phyloP scores from a whole-genome alignment of 2,329 filamentous ascomycete species.

The Colletotrichum chrysophilum region DNA sequence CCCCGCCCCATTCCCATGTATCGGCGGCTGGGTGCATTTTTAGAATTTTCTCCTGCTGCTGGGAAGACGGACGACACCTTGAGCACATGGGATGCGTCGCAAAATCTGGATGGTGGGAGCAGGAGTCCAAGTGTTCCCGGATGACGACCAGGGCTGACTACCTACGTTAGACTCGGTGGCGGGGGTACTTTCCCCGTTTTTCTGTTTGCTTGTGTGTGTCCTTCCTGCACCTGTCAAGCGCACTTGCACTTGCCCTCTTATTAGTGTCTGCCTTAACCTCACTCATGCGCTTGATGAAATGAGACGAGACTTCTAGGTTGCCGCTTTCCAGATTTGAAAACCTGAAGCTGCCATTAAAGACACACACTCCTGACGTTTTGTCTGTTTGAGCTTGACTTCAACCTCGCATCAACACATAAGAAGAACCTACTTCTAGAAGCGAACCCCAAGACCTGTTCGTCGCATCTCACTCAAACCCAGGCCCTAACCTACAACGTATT shows the following conservation, averaged over 20 bases:
- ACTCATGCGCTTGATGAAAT: neutral
- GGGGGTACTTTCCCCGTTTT: constrained; percentile 9
- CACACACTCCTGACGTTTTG: neutral
- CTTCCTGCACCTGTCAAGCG: neutral
- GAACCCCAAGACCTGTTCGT: neutral
- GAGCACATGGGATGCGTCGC: neutral
- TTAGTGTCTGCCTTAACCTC: neutral
- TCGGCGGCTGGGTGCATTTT: neutral
- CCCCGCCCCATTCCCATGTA: neutral
- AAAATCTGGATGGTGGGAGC: neutral
- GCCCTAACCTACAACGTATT: neutral
- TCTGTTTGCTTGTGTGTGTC: neutral
- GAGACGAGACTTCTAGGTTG: neutral
- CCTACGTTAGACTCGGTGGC: neutral
- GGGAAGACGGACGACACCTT: neutral
- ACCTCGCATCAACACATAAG: neutral
- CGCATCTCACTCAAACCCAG: neutral
- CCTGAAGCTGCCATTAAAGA: neutral
- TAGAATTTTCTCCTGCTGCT: neutral
- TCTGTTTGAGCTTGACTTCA: neutral
- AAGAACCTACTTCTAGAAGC: neutral
- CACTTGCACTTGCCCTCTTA: neutral
- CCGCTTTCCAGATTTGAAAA: neutral
- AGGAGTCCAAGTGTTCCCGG: neutral
- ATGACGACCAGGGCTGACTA: neutral